phyloP scores from a whole-genome alignment of 345 rosid species.

The Rhodomyrtus tomentosa region DNA sequence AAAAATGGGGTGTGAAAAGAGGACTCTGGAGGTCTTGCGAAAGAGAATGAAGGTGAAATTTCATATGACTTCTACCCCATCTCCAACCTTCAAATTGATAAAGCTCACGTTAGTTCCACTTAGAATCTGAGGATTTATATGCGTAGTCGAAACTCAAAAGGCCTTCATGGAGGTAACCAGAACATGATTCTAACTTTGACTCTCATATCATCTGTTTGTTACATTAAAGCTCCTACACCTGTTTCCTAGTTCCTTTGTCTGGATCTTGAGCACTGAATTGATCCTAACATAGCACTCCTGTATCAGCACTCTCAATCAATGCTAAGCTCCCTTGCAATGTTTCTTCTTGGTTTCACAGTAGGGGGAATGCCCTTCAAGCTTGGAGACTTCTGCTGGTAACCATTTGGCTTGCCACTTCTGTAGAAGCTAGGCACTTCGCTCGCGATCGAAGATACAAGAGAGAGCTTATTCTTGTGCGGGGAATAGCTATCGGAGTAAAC shows the following conservation, averaged over 20 bases:
- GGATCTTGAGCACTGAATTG: not conserved
- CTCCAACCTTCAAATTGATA: not conserved
- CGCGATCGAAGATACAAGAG: constrained; percentile 23
- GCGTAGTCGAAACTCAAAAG: not conserved
- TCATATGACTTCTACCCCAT: not conserved
- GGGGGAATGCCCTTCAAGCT: constrained; percentile 46
- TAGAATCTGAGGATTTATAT: not conserved
- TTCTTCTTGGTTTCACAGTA: constrained; percentile 37
- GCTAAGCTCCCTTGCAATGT: constrained; percentile 36
- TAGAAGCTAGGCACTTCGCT: constrained; percentile 30
- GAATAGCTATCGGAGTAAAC: constrained; percentile 79
- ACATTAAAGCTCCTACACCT: not conserved
- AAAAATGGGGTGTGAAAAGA: not conserved
- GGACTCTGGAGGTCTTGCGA: not conserved
- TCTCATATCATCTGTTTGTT: not conserved
- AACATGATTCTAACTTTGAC: not conserved
- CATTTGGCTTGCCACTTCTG: constrained; percentile 18
- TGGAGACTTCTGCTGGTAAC: constrained; percentile 70
- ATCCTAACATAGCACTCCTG: not conserved
- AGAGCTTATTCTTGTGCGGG: constrained; percentile 55
- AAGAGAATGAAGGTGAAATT: not conserved
- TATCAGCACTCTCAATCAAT: constrained; percentile 39
- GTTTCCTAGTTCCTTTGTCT: not conserved
- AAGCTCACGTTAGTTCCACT: not conserved
- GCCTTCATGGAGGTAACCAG: not conserved